phyloP scores from a whole-genome alignment of 2,329 filamentous ascomycete genomes.

The Colletotrichum plurivorum region DNA sequence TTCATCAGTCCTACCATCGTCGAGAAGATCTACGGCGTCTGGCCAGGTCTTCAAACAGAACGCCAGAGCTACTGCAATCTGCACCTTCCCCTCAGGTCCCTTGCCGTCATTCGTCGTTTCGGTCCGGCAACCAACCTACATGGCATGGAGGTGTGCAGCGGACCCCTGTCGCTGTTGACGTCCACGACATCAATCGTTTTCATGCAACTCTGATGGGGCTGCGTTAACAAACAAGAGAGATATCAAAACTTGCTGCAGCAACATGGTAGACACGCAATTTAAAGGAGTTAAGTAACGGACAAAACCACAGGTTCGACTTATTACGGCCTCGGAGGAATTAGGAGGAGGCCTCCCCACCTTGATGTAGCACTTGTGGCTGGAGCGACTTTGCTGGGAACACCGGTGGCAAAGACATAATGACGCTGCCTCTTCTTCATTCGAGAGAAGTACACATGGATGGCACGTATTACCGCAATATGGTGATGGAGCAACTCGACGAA shows the following conservation, averaged over 20 bases:
- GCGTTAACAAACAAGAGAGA: neutral
- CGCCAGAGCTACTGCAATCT: slow-evolving; percentile 6
- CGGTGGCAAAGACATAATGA: slow-evolving; percentile 1
- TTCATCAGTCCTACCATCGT: neutral
- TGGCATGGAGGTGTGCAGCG: neutral
- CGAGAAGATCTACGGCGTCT: neutral
- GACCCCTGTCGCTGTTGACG: slow-evolving; percentile 17
- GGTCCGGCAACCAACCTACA: slow-evolving; percentile 11
- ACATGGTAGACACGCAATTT: too few species aligned
- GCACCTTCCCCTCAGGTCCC: neutral
- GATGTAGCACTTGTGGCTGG: too few species aligned
- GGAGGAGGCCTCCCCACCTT: neutral
- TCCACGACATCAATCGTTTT: slow-evolving; percentile 9
- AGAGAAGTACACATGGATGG: too few species aligned
- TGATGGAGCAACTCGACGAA: too few species aligned
- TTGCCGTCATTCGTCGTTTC: slow-evolving; percentile 25
- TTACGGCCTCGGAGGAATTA: too few species aligned
- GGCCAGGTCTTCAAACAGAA: slow-evolving; percentile 16
- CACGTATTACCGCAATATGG: too few species aligned
- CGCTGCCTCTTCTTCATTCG: neutral
- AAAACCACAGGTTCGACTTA: too few species aligned
- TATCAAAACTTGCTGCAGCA: neutral
- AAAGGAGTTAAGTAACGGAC: too few species aligned
- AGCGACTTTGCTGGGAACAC: too few species aligned
- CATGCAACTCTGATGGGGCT: neutral